Evolutionary conservation across 805 yeast species (phyloP), one percentile per base, ranked within the genome.

Genomic region (Blastobotrys terrestris): DNA sequence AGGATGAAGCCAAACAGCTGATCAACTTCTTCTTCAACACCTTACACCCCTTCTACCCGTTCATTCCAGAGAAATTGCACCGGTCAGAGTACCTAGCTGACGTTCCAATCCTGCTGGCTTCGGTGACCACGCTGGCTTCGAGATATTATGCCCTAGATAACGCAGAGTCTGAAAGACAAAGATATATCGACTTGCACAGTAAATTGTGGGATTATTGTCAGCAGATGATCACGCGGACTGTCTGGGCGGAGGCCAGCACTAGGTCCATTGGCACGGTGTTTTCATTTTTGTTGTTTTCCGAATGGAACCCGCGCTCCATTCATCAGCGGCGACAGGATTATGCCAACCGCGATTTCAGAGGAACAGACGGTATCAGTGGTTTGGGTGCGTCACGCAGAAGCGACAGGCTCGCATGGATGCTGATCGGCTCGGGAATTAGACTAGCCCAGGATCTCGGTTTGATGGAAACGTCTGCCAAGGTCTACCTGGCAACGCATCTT

Each of bases 271-370:
- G 96, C 1, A 88, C 97, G 0, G 83, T 90, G 3, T 76, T 86
- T 55, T 91, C 97, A 0, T 87, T 91, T 63, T 68, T 91, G 48
- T 72, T 91, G 15, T 84, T 88, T 60, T 87, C 96, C 0, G 97
- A 92, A 67, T 91, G 98, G 98, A 89, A 90, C 60, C 97, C 97
- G 2, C 73, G 96, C 51, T 96, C 96, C 2, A 89, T 90, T 55
- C 97, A 90, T 67, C 85, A 90, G 84, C 72, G 89, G 58, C 81
- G 92, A 87, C 70, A 82, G 0, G 96, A 91, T 68, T 87, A 88
- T 68, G 95, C 68, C 49, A 52, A 58, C 51, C 39, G 60, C 51
- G 51, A 54, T 3, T 44, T 55, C 26, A 52, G 59, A n/a, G 58
- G 58, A 48, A 31, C 51, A 48, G 22, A 51, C 49, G 44, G 53